These are phyloP conservation scores for Anaeramoeba flamelloides DNA, from an alignment of 78 protist genomes.

Conservation along the genomic window DNA sequence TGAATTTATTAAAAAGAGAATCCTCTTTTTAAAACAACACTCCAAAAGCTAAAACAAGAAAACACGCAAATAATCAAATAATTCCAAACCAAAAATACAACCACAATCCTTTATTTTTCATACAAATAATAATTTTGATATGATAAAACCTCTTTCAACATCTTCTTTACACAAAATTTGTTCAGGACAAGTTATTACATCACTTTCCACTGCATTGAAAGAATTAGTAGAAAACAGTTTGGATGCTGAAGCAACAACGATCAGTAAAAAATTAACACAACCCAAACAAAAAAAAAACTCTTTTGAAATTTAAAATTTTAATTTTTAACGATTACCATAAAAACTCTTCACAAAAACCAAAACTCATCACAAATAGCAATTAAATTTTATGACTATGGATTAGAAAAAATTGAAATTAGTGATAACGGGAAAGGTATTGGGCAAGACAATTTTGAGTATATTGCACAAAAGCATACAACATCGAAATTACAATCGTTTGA, in stretches of 20 bases:
- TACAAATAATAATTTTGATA: too few relatives aligned
- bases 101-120: too few relatives aligned
- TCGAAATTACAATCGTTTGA: background rate
- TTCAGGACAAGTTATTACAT: constrained; percentile 52
- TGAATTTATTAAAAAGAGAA: too few relatives aligned
- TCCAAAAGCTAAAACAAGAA: too few relatives aligned
- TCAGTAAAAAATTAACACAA: constrained; percentile 19
- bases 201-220: constrained; percentile 56
- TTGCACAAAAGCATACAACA: background rate
- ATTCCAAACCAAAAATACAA: too few relatives aligned
- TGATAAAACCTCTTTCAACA: too few relatives aligned
- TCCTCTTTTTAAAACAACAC: too few relatives aligned
- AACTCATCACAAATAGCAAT: too few relatives aligned
- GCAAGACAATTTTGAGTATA: background rate
- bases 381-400: too few relatives aligned
- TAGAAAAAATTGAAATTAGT: background rate
- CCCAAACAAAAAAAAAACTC: background rate
- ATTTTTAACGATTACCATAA: too few relatives aligned
- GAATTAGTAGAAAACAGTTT: constrained; percentile 75
- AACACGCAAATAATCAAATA: too few relatives aligned
- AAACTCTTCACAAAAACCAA: too few relatives aligned
- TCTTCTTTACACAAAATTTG: constrained; percentile 8
- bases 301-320: background rate
- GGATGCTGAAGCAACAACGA: constrained; percentile 65
- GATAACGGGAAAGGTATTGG: background rate